phyloP scores from a whole-genome alignment of 257 asterid species.

The Nicotiana undulata region DNA sequence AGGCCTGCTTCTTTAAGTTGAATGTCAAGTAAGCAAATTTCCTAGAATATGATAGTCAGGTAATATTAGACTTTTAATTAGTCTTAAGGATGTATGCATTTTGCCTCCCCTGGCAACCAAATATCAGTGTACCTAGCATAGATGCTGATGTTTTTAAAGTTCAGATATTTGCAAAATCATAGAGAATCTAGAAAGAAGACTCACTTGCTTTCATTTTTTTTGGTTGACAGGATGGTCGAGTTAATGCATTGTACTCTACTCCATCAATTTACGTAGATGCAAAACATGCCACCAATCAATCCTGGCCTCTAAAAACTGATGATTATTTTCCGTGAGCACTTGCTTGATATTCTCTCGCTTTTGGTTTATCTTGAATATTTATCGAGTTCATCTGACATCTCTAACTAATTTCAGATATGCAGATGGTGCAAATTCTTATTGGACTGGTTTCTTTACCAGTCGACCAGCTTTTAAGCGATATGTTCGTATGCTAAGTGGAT shows the following conservation, averaged over 20 bases:
- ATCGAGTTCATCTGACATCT: conserved; percentile 1
- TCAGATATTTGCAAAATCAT: not conserved
- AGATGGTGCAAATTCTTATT: conserved; percentile 49
- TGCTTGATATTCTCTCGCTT: conserved; percentile 5
- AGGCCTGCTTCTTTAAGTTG: not conserved
- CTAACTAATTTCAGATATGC: conserved; percentile 49
- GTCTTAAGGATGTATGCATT: not conserved
- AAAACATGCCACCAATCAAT: conserved; percentile 43
- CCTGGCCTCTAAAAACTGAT: conserved; percentile 76
- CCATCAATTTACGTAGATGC: conserved; percentile 82
- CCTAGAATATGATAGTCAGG: not conserved
- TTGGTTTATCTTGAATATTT: not conserved
- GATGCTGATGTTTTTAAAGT: not conserved
- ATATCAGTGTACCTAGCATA: not conserved
- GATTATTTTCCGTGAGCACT: conserved; percentile 83
- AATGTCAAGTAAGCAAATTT: not conserved
- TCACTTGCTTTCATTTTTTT: not conserved
- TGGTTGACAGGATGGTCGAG: conserved; percentile 68
- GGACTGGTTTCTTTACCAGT: conserved; percentile 86
- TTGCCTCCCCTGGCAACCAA: not conserved
- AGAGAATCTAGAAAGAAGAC: not conserved
- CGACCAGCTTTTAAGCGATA: conserved; percentile 78
- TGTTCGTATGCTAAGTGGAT: conserved; percentile 67
- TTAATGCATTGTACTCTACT: conserved; percentile 82
- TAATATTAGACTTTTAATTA: not conserved